These are phyloP conservation scores for Boechera stricta DNA, from an alignment of 345 rosid genomes.

Conservation along the genomic window DNA sequence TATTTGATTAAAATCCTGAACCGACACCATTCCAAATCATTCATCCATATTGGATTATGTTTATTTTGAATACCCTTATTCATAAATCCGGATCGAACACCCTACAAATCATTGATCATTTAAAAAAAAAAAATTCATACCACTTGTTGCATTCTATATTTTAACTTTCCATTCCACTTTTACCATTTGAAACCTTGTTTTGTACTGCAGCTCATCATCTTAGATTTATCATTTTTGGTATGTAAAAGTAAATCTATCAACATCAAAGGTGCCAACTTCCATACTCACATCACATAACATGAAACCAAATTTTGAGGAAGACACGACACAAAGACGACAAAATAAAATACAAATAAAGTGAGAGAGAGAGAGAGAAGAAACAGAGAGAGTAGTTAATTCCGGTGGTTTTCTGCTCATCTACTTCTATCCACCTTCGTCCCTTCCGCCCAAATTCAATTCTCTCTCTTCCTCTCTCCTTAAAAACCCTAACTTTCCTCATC, in stretches of 20 bases:
- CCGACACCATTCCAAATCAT: too few relatives aligned
- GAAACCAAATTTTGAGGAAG: neutral
- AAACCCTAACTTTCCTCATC: constrained; percentile 18
- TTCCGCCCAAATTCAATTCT: constrained; percentile 18
- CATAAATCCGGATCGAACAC: too few relatives aligned
- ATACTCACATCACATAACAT: constrained; percentile 13
- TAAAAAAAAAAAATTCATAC: too few relatives aligned
- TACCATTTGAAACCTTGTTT: neutral
- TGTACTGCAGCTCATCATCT: constrained; percentile 3
- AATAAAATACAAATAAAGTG: neutral
- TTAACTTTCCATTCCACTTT: too few relatives aligned
- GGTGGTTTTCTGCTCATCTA: constrained; percentile 78
- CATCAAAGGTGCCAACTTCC: constrained; percentile 30
- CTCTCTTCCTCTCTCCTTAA: constrained; percentile 13
- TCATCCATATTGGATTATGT: too few relatives aligned
- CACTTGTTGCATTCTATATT: too few relatives aligned
- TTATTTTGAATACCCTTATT: too few relatives aligned
- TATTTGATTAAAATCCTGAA: too few relatives aligned
- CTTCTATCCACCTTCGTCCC: constrained; percentile 49
- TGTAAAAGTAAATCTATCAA: neutral
- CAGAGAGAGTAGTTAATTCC: constrained; percentile 50
- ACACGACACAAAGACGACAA: neutral
- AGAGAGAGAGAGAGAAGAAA: neutral
- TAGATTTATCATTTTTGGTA: neutral
- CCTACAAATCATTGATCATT: too few relatives aligned